A percentile compares a stretch with the other conserved stretches of the same genome.
phyloP scores from a whole-genome alignment of 2,329 filamentous ascomycete species.

The Aspergillus pseudoviridinutans region DNA sequence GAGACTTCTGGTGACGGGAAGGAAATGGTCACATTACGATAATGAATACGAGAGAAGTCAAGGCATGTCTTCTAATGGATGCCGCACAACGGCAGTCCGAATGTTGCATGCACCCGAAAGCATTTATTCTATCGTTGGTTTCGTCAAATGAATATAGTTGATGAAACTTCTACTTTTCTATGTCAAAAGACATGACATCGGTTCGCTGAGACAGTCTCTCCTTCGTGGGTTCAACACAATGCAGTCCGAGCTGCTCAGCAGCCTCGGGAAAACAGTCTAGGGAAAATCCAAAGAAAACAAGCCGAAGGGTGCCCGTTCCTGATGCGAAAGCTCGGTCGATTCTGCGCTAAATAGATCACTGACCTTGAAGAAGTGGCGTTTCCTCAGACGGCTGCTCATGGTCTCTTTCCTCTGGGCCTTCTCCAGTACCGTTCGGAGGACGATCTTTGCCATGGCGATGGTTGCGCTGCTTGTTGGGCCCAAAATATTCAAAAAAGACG shows the following conservation, averaged over 20 bases:
- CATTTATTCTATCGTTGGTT: neutral
- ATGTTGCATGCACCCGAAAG: neutral
- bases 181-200: neutral
- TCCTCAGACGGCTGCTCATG: conserved; percentile 27
- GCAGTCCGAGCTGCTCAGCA: neutral
- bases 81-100: neutral
- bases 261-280: neutral
- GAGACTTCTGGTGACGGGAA: neutral
- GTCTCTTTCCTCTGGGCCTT: conserved; percentile 10
- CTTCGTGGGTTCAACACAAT: neutral
- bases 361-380: conserved; percentile 31
- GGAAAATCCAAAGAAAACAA: neutral
- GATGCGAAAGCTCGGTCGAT: neutral
- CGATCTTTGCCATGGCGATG: conserved; percentile 20
- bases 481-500: conserved; percentile 61
- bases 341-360: conserved; percentile 10
- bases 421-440: conserved; percentile 4
- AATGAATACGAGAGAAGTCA: conserved; percentile 10
- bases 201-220: neutral
- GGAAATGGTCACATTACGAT: conserved; percentile 8
- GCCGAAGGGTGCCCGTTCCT: neutral
- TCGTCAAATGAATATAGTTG: neutral
- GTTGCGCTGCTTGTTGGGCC: conserved; percentile 42
- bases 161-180: neutral
- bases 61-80: neutral